A percentile compares a stretch with the other conserved stretches of the same genome.
Conservation (phyloP, 2,329 filamentous ascomycete genomes). For the Apiospora aurea region DNA sequence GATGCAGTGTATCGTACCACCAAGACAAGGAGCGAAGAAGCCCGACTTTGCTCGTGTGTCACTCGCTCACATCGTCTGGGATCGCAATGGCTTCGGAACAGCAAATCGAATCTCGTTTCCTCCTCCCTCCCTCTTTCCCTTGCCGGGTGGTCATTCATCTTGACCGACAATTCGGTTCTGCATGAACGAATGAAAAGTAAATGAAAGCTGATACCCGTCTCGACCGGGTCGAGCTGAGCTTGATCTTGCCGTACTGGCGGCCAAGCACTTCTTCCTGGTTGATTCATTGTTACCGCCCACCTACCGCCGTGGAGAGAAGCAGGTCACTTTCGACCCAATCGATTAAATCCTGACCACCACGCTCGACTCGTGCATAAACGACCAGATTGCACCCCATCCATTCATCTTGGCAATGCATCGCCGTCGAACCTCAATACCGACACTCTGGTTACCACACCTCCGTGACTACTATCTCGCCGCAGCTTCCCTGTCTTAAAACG, state of each 20-base stretch:
- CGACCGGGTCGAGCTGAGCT: too few relatives aligned
- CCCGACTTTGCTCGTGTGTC: not conserved
- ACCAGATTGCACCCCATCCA: not conserved
- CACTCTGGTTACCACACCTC: too few relatives aligned
- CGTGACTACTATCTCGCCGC: too few relatives aligned
- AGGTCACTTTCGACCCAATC: too few relatives aligned
- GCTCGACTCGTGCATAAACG: not conserved
- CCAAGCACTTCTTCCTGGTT: too few relatives aligned
- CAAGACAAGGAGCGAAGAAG: not conserved
- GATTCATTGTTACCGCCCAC: too few relatives aligned
- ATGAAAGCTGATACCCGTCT: too few relatives aligned
- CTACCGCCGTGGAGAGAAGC: too few relatives aligned
- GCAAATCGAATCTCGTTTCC: not conserved
- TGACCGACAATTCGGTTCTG: not conserved
- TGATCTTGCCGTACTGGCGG: too few relatives aligned
- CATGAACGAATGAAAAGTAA: too few relatives aligned
- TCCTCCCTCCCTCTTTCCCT: not conserved
- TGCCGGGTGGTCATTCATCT: not conserved
- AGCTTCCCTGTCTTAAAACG: too few relatives aligned
- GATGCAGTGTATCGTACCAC: not conserved
- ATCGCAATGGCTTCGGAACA: not conserved
- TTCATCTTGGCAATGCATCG: not conserved
- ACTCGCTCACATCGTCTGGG: not conserved
- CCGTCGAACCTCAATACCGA: too few relatives aligned
- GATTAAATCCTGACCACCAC: not conserved